A percentile compares a stretch with the other conserved stretches of the same genome.
These are phyloP conservation scores for Hansenula lynferdii DNA, from an alignment of 1,139 yeast genomes.

Conservation along the genomic window DNA sequence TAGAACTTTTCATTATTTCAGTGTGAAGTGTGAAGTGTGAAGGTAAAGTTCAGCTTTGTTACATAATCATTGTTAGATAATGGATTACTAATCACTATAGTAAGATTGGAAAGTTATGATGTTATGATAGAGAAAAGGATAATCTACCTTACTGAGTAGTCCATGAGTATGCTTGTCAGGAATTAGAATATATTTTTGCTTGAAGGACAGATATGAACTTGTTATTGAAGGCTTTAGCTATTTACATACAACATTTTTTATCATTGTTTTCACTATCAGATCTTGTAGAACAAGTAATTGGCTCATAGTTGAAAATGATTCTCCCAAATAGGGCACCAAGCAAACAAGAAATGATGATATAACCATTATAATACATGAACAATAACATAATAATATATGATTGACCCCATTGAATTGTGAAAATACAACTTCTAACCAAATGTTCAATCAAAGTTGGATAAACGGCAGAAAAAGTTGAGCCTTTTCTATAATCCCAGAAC, in stretches of 20 bases:
- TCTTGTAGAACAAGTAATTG: constrained; percentile 28
- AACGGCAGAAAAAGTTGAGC: constrained; percentile 17
- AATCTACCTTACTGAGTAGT: no score
- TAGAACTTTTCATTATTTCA: no score
- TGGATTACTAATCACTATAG: no score
- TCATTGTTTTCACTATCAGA: constrained; percentile 24
- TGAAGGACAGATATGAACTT: no score
- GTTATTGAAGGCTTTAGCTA: no score
- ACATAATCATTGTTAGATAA: no score
- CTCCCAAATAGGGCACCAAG: constrained; percentile 61
- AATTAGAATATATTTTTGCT: background rate
- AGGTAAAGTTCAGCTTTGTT: no score
- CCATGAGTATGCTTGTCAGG: no score
- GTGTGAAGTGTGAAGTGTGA: no score
- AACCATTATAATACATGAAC: constrained; percentile 73
- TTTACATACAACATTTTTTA: constrained; percentile 25
- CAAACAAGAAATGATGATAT: constrained; percentile 56
- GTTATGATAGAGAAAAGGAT: no score
- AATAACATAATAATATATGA: constrained; percentile 63
- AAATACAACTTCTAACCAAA: constrained; percentile 41
- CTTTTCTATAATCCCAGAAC: constrained; percentile 25
- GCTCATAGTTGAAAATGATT: constrained; percentile 43
- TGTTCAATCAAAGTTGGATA: constrained; percentile 45
- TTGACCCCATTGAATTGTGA: constrained; percentile 56
- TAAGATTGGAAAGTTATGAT: no score